A percentile compares a stretch with the other conserved stretches of the same genome.
These are phyloP conservation scores for Fusarium bulbicola DNA, from an alignment of 2,329 filamentous ascomycete species.

Conservation along the genomic window DNA sequence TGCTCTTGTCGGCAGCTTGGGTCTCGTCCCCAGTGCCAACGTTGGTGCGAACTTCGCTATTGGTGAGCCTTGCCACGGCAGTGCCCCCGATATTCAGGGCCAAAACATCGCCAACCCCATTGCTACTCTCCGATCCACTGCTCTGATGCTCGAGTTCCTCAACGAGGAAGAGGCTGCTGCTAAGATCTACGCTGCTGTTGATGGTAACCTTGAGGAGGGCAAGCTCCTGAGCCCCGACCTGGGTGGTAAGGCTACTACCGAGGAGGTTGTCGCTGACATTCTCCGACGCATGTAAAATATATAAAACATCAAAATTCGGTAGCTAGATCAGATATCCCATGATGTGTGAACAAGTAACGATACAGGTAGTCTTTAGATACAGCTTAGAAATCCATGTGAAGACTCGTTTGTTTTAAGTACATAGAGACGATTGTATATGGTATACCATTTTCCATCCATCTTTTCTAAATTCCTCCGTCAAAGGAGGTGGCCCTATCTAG, in stretches of 20 bases:
- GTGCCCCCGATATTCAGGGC: slow-evolving; percentile 94
- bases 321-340: slow-evolving; percentile 1
- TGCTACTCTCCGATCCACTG: slow-evolving; percentile 89
- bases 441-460: slow-evolving; percentile 28
- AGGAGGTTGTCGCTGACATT: slow-evolving; percentile 88
- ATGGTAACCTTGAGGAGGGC: slow-evolving; percentile 86
- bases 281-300: slow-evolving; percentile 75
- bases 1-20: slow-evolving; percentile 89
- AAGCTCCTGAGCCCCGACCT: slow-evolving; percentile 87
- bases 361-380: neutral
- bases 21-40: slow-evolving; percentile 93
- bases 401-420: slow-evolving; percentile 12
- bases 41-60: slow-evolving; percentile 95
- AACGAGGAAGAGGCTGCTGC: slow-evolving; percentile 87
- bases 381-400: slow-evolving; percentile 2
- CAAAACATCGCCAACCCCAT: slow-evolving; percentile 95
- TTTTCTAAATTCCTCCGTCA: slow-evolving; percentile 12
- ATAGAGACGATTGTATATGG: slow-evolving; percentile 39
- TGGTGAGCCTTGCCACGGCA: slow-evolving; percentile 97
- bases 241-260: slow-evolving; percentile 85
- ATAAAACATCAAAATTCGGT: slow-evolving; percentile 11
- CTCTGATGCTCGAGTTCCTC: slow-evolving; percentile 96
- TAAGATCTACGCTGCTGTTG: slow-evolving; percentile 89
- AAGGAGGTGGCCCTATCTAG: neutral
- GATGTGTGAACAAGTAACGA: neutral